These are phyloP conservation scores for Tuber calosporum DNA, from an alignment of 495 filamentous ascomycete species.

Conservation along the genomic window DNA sequence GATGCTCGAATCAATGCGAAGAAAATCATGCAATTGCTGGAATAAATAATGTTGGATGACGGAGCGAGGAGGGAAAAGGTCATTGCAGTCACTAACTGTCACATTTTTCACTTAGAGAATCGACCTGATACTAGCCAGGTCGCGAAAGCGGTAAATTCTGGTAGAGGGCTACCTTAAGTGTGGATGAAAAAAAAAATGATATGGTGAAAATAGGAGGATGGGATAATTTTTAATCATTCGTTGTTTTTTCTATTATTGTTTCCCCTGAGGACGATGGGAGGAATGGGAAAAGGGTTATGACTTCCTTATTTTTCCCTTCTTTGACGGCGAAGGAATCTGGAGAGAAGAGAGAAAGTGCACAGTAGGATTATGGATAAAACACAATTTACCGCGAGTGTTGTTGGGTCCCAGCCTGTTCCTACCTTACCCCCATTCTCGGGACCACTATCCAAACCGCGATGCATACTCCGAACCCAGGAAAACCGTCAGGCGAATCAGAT, in stretches of 20 bases:
- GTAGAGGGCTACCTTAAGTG: conserved; percentile 49
- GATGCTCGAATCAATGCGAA: background rate
- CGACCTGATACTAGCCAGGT: conserved; percentile 56
- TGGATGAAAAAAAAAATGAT: background rate
- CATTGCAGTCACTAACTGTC: conserved; percentile 11
- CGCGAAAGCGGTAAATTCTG: conserved; percentile 55
- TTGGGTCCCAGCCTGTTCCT: conserved; percentile 21
- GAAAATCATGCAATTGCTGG: background rate
- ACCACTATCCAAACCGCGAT: conserved; percentile 6
- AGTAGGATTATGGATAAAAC: conserved; percentile 21
- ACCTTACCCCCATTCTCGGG: background rate
- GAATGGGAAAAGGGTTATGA: background rate
- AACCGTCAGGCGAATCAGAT: conserved; percentile 8
- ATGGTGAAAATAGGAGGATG: background rate
- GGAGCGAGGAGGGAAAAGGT: background rate
- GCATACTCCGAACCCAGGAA: background rate
- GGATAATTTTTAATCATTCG: conserved; percentile 13
- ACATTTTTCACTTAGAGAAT: conserved; percentile 47
- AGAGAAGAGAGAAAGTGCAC: conserved; percentile 6
- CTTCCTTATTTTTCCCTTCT: conserved; percentile 4
- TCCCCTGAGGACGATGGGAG: conserved; percentile 13
- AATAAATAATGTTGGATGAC: background rate
- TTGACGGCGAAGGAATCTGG: conserved; percentile 22
- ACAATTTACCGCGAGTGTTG: conserved; percentile 12
- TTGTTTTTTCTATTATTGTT: conserved; percentile 14